A percentile compares a stretch with the other conserved stretches of the same genome.
These are phyloP conservation scores for Pseudocercospora crystallina DNA, from an alignment of 2,329 filamentous ascomycete species.

Conservation along the genomic window DNA sequence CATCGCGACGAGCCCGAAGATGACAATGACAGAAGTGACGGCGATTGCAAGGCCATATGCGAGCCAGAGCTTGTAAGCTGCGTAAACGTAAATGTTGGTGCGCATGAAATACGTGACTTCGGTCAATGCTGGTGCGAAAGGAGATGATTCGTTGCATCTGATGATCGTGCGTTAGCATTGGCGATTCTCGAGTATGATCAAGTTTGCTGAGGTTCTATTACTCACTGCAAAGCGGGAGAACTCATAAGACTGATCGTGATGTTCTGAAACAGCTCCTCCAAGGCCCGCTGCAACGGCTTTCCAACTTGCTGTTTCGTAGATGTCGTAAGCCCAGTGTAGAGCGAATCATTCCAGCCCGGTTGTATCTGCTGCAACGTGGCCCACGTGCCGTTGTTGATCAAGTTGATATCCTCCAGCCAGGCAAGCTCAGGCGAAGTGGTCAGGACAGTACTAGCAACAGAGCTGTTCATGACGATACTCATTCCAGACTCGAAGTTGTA, in stretches of 20 bases:
- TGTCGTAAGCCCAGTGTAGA: background rate
- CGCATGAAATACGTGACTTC: conserved; percentile 7
- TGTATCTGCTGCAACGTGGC: background rate
- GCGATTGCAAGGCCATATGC: conserved; percentile 20
- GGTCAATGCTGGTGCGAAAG: conserved; percentile 2
- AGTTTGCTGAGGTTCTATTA: too few relatives aligned
- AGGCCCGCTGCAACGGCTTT: background rate
- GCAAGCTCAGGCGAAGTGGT: background rate
- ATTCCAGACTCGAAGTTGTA: background rate
- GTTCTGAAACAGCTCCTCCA: conserved; percentile 16
- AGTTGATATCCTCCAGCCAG: background rate
- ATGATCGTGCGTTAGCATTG: too few relatives aligned
- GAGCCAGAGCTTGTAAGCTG: conserved; percentile 10
- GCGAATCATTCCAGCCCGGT: background rate
- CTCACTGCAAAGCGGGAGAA: conserved; percentile 4
- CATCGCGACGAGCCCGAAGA: conserved; percentile 10
- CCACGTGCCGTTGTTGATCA: background rate
- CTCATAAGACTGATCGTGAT: conserved; percentile 17
- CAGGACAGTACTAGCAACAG: background rate
- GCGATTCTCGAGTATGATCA: too few relatives aligned
- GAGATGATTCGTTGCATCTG: conserved; percentile 6
- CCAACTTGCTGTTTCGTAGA: too few relatives aligned
- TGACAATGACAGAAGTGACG: conserved; percentile 7
- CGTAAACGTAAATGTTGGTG: conserved; percentile 18
- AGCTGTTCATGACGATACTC: background rate